Percentiles rank a stretch among this genome's conserved stretches.
phyloP scores from a whole-genome alignment of 139 green algal species.

The Volvox reticuliferus region DNA sequence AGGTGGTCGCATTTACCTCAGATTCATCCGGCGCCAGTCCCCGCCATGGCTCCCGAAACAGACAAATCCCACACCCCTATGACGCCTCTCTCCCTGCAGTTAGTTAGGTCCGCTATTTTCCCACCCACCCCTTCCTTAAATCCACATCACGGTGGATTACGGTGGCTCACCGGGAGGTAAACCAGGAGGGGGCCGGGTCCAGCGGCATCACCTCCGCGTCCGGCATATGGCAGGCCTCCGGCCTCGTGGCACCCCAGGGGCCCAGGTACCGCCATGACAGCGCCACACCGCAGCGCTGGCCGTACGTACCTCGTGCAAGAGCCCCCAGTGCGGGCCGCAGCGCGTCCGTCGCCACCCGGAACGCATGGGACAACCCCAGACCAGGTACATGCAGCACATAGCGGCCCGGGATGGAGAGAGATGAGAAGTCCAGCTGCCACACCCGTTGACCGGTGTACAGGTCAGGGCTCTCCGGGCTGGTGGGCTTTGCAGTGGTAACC shows the following conservation, averaged over 20 bases:
- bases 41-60: too few relatives aligned
- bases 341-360: slow-evolving; percentile 18
- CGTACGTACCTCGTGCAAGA: slow-evolving; percentile 37
- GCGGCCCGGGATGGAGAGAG: slow-evolving; percentile 35
- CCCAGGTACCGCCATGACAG: not conserved
- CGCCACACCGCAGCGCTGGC: slow-evolving; percentile 44
- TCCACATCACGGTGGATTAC: too few relatives aligned
- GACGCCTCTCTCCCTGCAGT: too few relatives aligned
- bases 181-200: slow-evolving; percentile 19
- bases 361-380: slow-evolving; percentile 41
- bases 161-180: not conserved
- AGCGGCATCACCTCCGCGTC: slow-evolving; percentile 41
- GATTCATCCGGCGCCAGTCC: too few relatives aligned
- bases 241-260: slow-evolving; percentile 17
- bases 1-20: too few relatives aligned
- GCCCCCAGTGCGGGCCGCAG: slow-evolving; percentile 31
- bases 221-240: slow-evolving; percentile 35
- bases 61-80: too few relatives aligned
- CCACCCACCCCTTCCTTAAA: too few relatives aligned
- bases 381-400: slow-evolving; percentile 27
- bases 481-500: not conserved
- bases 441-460: slow-evolving; percentile 29
- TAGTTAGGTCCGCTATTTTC: too few relatives aligned
- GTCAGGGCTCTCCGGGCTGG: not conserved
- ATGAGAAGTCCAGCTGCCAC: slow-evolving; percentile 36